These are phyloP conservation scores for Escallonia rubra DNA, from an alignment of 129 eudicot genomes.

Conservation along the genomic window DNA sequence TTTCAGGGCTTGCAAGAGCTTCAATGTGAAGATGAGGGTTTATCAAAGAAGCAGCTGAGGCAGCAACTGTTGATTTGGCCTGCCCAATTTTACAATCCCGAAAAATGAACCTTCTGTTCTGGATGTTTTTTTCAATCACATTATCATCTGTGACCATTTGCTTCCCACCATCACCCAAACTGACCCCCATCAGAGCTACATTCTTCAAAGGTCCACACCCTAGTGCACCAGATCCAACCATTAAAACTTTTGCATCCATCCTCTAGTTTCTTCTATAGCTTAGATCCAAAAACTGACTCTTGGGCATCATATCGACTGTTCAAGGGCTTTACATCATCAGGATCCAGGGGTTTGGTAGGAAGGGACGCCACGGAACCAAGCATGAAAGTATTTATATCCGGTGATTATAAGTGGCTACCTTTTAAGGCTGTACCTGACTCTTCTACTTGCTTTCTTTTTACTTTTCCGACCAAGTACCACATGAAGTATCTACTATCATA, in stretches of 20 bases:
- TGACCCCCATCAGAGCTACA: constrained; percentile 87
- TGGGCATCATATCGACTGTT: constrained; percentile 94
- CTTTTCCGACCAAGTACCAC: no score
- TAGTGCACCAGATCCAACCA: constrained; percentile 92
- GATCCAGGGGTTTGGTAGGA: constrained; percentile 67
- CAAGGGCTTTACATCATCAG: constrained; percentile 61
- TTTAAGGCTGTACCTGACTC: no score
- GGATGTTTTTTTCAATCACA: constrained; percentile 92
- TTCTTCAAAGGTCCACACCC: constrained; percentile 90
- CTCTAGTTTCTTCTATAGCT: constrained; percentile 75
- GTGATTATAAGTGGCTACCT: no score
- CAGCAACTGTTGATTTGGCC: constrained; percentile 98
- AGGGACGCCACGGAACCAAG: constrained; percentile 79
- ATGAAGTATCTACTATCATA: no score
- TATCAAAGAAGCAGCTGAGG: constrained; percentile 68
- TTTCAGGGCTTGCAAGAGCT: constrained; percentile 91
- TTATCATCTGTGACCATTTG: constrained; percentile 87
- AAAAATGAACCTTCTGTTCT: constrained; percentile 81
- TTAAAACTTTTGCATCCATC: constrained; percentile 76
- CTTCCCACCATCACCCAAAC: constrained; percentile 64
- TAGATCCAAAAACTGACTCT: constrained; percentile 83
- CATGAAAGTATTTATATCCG: no score
- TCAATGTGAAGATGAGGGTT: constrained; percentile 65
- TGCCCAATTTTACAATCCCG: constrained; percentile 97
- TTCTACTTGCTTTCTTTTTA: no score